Evolutionary conservation across 176 grass and related monocot genomes (phyloP).

Genomic region (Carex myosuroides): DNA sequence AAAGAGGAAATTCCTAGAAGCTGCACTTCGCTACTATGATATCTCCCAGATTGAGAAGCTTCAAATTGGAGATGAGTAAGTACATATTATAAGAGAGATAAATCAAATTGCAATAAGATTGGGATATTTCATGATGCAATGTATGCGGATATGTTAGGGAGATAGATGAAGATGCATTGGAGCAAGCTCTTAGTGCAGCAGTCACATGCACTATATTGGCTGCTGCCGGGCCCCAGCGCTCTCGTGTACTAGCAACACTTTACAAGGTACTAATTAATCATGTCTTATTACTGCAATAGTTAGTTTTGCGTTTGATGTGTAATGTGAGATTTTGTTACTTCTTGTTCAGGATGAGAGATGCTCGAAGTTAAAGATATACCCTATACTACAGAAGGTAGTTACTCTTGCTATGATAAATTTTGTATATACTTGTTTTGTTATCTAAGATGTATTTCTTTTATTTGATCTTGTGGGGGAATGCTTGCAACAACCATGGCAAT

Average conservation of each 20-base stretch:
- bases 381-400: constrained; percentile 90
- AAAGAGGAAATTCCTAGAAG: constrained; percentile 94
- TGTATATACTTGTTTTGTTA: not conserved
- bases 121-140: constrained; percentile 12
- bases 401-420: not conserved
- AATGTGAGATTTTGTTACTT: constrained; percentile 4
- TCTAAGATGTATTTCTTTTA: not conserved
- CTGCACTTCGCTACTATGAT: constrained; percentile 88
- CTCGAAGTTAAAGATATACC: constrained; percentile 97
- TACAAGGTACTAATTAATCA: constrained; percentile 63
- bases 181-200: constrained; percentile 96
- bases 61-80: constrained; percentile 98
- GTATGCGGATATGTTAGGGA: constrained; percentile 49
- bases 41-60: constrained; percentile 98
- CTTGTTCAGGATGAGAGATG: constrained; percentile 91
- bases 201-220: constrained; percentile 98
- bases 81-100: not conserved
- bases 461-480: not conserved
- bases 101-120: not conserved
- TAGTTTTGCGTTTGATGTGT: not conserved
- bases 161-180: constrained; percentile 93
- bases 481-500: not conserved
- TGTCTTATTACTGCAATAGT: not conserved
- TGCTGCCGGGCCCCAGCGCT: constrained; percentile 91
- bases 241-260: constrained; percentile 91